phyloP scores from a whole-genome alignment of 2,329 filamentous ascomycete species.

The Torrubiellomyces zombiae region DNA sequence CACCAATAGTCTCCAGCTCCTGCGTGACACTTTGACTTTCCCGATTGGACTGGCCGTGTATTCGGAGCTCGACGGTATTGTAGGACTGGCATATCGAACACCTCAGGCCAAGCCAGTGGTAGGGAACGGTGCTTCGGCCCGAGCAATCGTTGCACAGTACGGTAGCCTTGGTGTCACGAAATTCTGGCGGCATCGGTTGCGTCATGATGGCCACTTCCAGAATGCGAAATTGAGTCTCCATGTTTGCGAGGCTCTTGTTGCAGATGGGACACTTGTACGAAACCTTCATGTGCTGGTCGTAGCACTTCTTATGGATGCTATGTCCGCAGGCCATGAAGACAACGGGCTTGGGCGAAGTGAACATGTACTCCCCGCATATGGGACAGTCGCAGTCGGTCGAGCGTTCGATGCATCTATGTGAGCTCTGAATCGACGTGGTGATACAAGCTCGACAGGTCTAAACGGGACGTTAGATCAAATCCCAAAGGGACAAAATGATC shows the following conservation, averaged over 20 bases:
- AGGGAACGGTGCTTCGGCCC: slow-evolving; percentile 68
- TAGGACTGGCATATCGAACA: slow-evolving; percentile 60
- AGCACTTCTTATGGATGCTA: slow-evolving; percentile 83
- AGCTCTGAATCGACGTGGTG: slow-evolving; percentile 66
- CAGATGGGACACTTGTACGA: slow-evolving; percentile 96
- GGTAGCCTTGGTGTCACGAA: slow-evolving; percentile 60
- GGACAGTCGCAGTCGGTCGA: slow-evolving; percentile 93
- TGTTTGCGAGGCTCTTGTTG: slow-evolving; percentile 91
- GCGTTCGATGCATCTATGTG: slow-evolving; percentile 86
- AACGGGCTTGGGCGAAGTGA: slow-evolving; percentile 73
- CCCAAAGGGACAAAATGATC: neutral
- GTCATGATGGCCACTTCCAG: slow-evolving; percentile 71
- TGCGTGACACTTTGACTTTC: slow-evolving; percentile 12
- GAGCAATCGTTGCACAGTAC: slow-evolving; percentile 93
- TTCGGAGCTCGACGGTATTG: slow-evolving; percentile 50
- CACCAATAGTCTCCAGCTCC: slow-evolving; percentile 5
- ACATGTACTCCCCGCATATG: slow-evolving; percentile 93
- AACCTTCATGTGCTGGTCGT: slow-evolving; percentile 69
- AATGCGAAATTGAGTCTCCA: slow-evolving; percentile 89
- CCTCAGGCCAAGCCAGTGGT: slow-evolving; percentile 90
- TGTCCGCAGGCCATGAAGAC: slow-evolving; percentile 94
- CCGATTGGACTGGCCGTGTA: slow-evolving; percentile 28
- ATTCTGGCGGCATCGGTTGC: slow-evolving; percentile 86
- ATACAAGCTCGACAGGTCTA: slow-evolving; percentile 89
- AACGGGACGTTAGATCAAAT: too few species aligned